Conservation (phyloP, 2,329 filamentous ascomycete genomes). For the Aureobasidium subglaciale region DNA sequence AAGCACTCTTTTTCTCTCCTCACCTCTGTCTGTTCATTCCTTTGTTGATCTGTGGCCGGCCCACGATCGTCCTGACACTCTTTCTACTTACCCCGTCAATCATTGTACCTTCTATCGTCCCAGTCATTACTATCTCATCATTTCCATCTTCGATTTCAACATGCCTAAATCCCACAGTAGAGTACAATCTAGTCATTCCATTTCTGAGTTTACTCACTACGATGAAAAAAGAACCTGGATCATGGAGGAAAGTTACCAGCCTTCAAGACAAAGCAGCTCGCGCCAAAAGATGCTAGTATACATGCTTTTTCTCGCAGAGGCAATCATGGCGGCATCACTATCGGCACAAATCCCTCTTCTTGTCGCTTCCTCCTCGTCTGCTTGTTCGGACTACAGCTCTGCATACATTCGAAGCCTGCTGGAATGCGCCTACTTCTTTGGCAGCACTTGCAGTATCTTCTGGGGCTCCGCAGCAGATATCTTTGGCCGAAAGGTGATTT, state of each 20-base stretch:
- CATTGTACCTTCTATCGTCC: background rate
- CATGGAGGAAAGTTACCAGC: background rate
- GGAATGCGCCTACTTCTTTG: slow-evolving; percentile 43
- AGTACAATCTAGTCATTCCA: background rate
- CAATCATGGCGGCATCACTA: slow-evolving; percentile 44
- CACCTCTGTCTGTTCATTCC: background rate
- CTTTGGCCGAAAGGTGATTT: slow-evolving; percentile 38
- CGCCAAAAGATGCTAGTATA: slow-evolving; percentile 38
- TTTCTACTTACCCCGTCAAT: background rate
- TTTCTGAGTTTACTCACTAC: background rate
- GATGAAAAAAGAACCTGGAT: slow-evolving; percentile 3
- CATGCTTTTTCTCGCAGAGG: slow-evolving; percentile 42
- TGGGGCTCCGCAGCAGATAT: slow-evolving; percentile 41
- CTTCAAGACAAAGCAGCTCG: background rate
- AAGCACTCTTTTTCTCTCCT: background rate
- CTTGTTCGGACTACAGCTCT: slow-evolving; percentile 38
- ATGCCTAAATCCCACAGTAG: slow-evolving; percentile 3
- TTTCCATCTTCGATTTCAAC: background rate
- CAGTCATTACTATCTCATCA: background rate
- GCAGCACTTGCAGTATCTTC: slow-evolving; percentile 37
- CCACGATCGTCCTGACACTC: slow-evolving; percentile 2
- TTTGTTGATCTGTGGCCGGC: slow-evolving; percentile 9
- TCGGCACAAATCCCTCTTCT: slow-evolving; percentile 42
- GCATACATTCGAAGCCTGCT: slow-evolving; percentile 42
- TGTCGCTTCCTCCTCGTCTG: slow-evolving; percentile 34